Evolutionary conservation across 768 basidiomycete species (phyloP).

Genomic region (Lactarius tabidus): DNA sequence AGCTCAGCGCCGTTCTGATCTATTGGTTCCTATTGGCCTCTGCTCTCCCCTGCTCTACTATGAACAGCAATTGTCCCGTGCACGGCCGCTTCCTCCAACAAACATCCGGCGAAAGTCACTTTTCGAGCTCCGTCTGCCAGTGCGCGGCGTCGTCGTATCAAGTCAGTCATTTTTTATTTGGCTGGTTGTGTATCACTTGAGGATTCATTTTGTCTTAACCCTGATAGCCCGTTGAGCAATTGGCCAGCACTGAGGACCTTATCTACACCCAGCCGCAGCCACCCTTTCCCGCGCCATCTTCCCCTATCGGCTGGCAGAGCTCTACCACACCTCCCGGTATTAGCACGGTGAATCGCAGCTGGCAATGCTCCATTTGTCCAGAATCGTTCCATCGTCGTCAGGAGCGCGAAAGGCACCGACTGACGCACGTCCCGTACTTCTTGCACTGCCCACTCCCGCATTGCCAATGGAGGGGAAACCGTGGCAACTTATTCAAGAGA

Average conservation of each 20-base stretch:
- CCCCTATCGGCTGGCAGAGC: neutral
- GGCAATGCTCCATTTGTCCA: neutral
- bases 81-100: too few species aligned
- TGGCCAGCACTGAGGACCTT: too few species aligned
- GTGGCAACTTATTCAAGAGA: neutral
- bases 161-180: too few species aligned
- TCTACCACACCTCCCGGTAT: neutral
- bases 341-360: neutral
- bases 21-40: neutral
- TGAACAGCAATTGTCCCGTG: too few species aligned
- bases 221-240: too few species aligned
- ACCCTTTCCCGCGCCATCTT: neutral
- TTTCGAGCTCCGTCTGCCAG: too few species aligned
- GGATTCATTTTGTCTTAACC: too few species aligned
- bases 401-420: neutral
- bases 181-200: too few species aligned
- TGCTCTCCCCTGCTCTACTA: too few species aligned
- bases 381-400: neutral
- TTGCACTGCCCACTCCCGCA: neutral
- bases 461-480: constrained; percentile 1
- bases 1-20: neutral
- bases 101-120: too few species aligned
- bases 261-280: too few species aligned
- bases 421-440: neutral
- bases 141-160: too few species aligned